Evolutionary conservation across 164 flowering plant genomes (phyloP).

Genomic region (Hamamelis virginiana): DNA sequence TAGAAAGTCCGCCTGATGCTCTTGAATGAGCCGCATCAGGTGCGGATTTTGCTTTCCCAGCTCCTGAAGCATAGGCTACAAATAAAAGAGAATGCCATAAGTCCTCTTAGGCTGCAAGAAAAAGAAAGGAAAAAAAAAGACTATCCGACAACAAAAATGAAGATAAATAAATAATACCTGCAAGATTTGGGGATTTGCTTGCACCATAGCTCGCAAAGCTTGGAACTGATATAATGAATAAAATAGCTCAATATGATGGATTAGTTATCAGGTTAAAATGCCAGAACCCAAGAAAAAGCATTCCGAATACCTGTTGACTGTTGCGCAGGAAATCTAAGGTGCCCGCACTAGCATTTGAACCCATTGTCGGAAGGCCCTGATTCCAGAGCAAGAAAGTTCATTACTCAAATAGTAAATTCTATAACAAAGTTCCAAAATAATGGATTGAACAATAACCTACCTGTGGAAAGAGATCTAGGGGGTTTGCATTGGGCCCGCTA

Average conservation of each 20-base stretch:
- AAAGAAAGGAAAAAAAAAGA: background rate
- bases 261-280: background rate
- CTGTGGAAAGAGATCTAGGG: slow-evolving; percentile 79
- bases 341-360: slow-evolving; percentile 51
- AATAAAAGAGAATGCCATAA: background rate
- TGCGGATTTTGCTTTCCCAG: slow-evolving; percentile 83
- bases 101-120: background rate
- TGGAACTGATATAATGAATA: slow-evolving; percentile 48
- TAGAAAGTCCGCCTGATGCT: slow-evolving; percentile 75
- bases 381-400: slow-evolving; percentile 12
- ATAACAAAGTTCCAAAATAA: background rate
- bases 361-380: slow-evolving; percentile 66
- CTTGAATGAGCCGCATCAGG: slow-evolving; percentile 70
- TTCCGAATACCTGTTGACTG: slow-evolving; percentile 60
- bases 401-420: background rate
- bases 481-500: slow-evolving; percentile 74
- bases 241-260: background rate
- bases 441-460: slow-evolving; percentile 20
- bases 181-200: slow-evolving; percentile 69
- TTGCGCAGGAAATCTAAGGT: slow-evolving; percentile 69
- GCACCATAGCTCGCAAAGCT: slow-evolving; percentile 71
- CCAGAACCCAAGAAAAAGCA: background rate
- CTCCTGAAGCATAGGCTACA: slow-evolving; percentile 85
- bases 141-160: background rate
- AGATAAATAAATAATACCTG: slow-evolving; percentile 38